Conservation (phyloP, 2,329 filamentous ascomycete species). For the Aspergillus costaricaensis region DNA sequence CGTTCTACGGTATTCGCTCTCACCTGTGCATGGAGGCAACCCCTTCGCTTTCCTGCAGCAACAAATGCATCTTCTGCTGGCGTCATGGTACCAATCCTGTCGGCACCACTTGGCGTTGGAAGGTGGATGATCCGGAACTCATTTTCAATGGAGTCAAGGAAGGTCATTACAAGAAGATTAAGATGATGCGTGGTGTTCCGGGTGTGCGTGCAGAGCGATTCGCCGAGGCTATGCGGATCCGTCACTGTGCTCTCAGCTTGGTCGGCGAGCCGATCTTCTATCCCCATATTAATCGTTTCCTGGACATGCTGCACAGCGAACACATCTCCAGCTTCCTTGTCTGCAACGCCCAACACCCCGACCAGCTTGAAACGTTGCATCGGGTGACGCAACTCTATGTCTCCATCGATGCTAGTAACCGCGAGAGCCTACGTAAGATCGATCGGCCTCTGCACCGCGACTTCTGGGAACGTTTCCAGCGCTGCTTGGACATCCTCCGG, state of each 20-base stretch:
- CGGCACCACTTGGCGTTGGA: conserved; percentile 95
- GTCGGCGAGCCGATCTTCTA: conserved; percentile 99
- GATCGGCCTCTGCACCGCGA: conserved; percentile 91
- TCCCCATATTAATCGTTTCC: conserved; percentile 92
- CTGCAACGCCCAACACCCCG: conserved; percentile 95
- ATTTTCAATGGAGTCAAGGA: conserved; percentile 90
- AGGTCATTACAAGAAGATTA: conserved; percentile 95
- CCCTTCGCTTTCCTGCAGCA: conserved; percentile 90
- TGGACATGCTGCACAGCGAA: conserved; percentile 78
- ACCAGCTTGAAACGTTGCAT: conserved; percentile 77
- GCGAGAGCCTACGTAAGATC: conserved; percentile 81
- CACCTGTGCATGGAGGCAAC: conserved; percentile 99
- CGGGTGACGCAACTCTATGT: conserved; percentile 96
- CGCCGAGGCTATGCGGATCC: conserved; percentile 86
- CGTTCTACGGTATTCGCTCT: conserved; percentile 93
- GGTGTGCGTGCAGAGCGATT: conserved; percentile 91
- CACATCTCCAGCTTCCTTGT: conserved; percentile 93
- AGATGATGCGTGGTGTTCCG: conserved; percentile 91
- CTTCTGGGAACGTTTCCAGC: conserved; percentile 95
- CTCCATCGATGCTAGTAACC: conserved; percentile 91
- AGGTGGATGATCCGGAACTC: conserved; percentile 83
- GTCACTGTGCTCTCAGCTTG: conserved; percentile 87
- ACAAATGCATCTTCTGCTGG: conserved; percentile 99
- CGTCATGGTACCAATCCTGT: conserved; percentile 96
- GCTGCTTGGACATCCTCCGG: conserved; percentile 84